Evolutionary conservation across 1,284 basidiomycete genomes (phyloP), one percentile per base, ranked within the genome.

Genomic region (Stygiomarasmius scandens): DNA sequence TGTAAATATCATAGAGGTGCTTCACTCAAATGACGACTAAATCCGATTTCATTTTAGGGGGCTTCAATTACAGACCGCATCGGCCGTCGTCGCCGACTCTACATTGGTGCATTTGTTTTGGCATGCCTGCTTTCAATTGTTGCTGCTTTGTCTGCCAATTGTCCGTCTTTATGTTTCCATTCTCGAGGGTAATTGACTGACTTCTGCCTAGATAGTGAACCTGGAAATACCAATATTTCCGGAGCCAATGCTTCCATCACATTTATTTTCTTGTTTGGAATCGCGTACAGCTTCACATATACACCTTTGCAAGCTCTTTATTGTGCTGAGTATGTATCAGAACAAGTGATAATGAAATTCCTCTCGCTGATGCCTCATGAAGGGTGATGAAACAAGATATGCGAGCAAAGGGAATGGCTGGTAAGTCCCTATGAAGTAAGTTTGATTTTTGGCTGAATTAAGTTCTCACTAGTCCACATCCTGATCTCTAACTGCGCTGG

Each of bases 381-480:
- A 67, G 66, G 53, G 68, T 69, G 5, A 69, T 69, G 68, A 66
- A 58, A 36, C 67, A 68, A 41, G 63, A 69, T 6, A 69, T 69
- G 67, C 64, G 68, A 19, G 66, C 66, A 0, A 69, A 69, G 58
- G 68, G 68, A 48, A 69, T 69, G 68, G 68, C 63, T 4, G 52
- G 63, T 63, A 29, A 14, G 63, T 45, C 10, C 10, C 25, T 16
- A 19, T 23, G 3, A 9, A 23, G 4, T 2, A 38, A 14, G 12
- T 19, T 34, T n/a, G 20, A 11, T 4, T 25, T 23, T 44, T 20
- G n/a, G 3, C 38, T 41, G 16, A 41, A 9, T 19, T 19, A 41
- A 34, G 14, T 16, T 11, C 19, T 2, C 12, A n/a, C 20, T 34
- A 62, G 62, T 69, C 16, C 67, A 69, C 43, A 68, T 69, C 51